A percentile compares a stretch with the other conserved stretches of the same genome.
phyloP scores from a whole-genome alignment of 495 filamentous ascomycete species.

The Gamarada debralockiae region DNA sequence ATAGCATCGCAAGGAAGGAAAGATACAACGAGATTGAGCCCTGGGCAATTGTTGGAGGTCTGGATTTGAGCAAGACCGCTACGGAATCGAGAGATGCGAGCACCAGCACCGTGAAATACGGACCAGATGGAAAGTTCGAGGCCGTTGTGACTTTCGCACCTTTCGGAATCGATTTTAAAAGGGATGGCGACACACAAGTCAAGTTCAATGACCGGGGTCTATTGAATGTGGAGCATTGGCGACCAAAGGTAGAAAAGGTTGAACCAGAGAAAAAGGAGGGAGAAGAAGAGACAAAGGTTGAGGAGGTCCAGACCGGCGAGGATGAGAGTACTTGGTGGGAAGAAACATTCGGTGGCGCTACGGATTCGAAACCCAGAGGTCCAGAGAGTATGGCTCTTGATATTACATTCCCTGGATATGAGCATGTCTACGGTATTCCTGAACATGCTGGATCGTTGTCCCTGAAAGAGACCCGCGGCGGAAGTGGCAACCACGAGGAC shows the following conservation, averaged over 20 bases:
- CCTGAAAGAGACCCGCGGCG: slow-evolving; percentile 85
- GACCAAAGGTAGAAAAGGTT: slow-evolving; percentile 71
- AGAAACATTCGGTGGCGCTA: slow-evolving; percentile 89
- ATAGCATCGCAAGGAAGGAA: slow-evolving; percentile 82
- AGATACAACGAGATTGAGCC: slow-evolving; percentile 87
- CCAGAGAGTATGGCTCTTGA: slow-evolving; percentile 90
- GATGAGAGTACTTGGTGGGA: slow-evolving; percentile 96
- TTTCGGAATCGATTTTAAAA: slow-evolving; percentile 79
- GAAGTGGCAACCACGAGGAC: slow-evolving; percentile 76
- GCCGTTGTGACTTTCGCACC: slow-evolving; percentile 79
- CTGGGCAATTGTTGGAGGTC: slow-evolving; percentile 80
- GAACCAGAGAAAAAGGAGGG: slow-evolving; percentile 43
- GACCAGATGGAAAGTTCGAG: slow-evolving; percentile 69
- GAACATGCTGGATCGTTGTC: slow-evolving; percentile 87
- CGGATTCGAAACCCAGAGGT: slow-evolving; percentile 82
- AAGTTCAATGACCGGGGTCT: slow-evolving; percentile 83
- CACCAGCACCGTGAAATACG: slow-evolving; percentile 75
- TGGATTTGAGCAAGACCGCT: slow-evolving; percentile 63
- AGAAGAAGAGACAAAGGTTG: slow-evolving; percentile 31
- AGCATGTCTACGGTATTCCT: slow-evolving; percentile 91
- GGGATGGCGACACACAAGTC: slow-evolving; percentile 77
- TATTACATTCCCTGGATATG: slow-evolving; percentile 86
- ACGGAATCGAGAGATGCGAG: slow-evolving; percentile 53
- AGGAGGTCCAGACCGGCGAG: slow-evolving; percentile 14
- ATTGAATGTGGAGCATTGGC: slow-evolving; percentile 94